Evolutionary conservation across 345 rosid species (phyloP).

Genomic region (Ceriops tagal): DNA sequence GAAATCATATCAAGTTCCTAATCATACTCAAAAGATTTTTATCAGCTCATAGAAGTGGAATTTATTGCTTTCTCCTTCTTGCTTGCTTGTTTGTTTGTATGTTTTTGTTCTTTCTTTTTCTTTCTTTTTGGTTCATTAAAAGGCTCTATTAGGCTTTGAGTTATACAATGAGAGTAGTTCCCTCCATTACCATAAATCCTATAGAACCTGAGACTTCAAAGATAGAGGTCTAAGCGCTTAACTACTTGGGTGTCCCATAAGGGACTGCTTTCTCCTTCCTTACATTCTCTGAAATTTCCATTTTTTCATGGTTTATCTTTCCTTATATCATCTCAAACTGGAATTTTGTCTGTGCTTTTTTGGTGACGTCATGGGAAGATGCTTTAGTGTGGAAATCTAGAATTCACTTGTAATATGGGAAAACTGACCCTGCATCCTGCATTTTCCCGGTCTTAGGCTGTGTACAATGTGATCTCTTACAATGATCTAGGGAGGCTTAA

Average conservation of each 20-base stretch:
- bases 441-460: conserved; percentile 42
- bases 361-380: background rate
- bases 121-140: no score
- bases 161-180: no score
- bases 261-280: background rate
- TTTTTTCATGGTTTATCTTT: no score
- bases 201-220: no score
- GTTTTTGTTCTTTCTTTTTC: no score
- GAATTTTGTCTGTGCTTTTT: background rate
- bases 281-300: background rate
- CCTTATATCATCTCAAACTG: background rate
- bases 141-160: no score
- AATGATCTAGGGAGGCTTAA: conserved; percentile 48
- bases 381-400: no score
- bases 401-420: no score
- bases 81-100: background rate
- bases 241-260: no score
- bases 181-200: no score
- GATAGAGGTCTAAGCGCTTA: no score
- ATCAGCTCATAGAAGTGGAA: background rate
- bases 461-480: conserved; percentile 75
- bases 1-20: background rate
- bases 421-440: no score
- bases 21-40: background rate
- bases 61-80: background rate